phyloP scores from a whole-genome alignment of 257 asterid genomes.

The Solanum pennellii region DNA sequence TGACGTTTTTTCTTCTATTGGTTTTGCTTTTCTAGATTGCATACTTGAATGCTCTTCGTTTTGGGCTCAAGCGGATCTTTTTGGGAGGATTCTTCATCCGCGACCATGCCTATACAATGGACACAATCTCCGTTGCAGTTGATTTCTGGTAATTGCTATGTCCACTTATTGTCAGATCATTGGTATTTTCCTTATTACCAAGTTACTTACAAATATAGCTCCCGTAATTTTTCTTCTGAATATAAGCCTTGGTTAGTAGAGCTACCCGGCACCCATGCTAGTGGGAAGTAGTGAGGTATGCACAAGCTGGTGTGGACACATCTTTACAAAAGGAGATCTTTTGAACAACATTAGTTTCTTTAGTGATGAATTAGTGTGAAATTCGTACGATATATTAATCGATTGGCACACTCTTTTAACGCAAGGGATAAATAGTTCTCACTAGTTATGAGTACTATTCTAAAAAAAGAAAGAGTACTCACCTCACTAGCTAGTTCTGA shows the following conservation, averaged over 20 bases:
- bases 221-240: background rate
- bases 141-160: slow-evolving; percentile 55
- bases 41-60: slow-evolving; percentile 72
- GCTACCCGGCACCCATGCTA: background rate
- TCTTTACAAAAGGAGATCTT: background rate
- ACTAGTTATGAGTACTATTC: background rate
- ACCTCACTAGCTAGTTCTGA: background rate
- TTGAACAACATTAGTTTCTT: background rate
- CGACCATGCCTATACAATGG: slow-evolving; percentile 89
- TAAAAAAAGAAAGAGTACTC: background rate
- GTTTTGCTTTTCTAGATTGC: slow-evolving; percentile 47
- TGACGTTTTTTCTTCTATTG: background rate
- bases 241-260: background rate
- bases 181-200: background rate
- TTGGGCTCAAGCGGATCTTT: slow-evolving; percentile 73
- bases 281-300: background rate
- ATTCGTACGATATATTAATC: background rate
- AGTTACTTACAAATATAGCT: background rate
- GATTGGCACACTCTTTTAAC: background rate
- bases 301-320: background rate
- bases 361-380: background rate
- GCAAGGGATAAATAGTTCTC: background rate
- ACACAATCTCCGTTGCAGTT: slow-evolving; percentile 89
- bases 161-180: background rate
- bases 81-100: slow-evolving; percentile 94